Base-by-base conservation (phyloP, 805 yeast species). In the Pichia manshurica region DNA sequence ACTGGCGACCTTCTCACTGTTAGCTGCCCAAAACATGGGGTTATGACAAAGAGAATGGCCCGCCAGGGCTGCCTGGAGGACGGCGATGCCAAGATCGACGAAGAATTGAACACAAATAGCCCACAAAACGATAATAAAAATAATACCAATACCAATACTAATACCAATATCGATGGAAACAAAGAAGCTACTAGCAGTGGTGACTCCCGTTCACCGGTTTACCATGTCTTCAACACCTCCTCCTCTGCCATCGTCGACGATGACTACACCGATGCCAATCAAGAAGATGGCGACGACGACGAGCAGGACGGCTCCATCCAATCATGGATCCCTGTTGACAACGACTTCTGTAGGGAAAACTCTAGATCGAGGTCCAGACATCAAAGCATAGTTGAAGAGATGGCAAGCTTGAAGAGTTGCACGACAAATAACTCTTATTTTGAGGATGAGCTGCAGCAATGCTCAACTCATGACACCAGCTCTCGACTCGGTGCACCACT, bases 401-500 rank as follows among this genome's bases (percentile, higher is more conserved):
- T 54, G 34, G 48, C 49, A 15, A 53, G 52, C 22, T 12, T 56
- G 6, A 53, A 49, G 32, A 51, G 53, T 13, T 43, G 40, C 6
- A 47, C 50, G 9, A 46, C 59, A 0, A 48, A 53, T 23, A 52
- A 51, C 13, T 52, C 58, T 2, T 58, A 51, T 21, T 58, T 58
- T 39, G 62, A 59, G 44, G 54, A 55, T 33, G 62, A 59, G 35
- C 29, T 58, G 16, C 52, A 47, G 13, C 40, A 23, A 10, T 42
- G 44, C 13, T 16, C 44, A 3, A 29, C 37, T 10, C 22, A 36
- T 17, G 38, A 37, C 22, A 19, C 21, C 9, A 10, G 15, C 10
- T 40, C 43, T 3, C 22, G 19, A 19, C 22, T 41, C n/a, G 52
- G 48, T 23, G 50, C 34, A 25, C 52, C 55, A n/a, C 13, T 54